Conservation (phyloP, 768 basidiomycete genomes). For the Mycena crocata region DNA sequence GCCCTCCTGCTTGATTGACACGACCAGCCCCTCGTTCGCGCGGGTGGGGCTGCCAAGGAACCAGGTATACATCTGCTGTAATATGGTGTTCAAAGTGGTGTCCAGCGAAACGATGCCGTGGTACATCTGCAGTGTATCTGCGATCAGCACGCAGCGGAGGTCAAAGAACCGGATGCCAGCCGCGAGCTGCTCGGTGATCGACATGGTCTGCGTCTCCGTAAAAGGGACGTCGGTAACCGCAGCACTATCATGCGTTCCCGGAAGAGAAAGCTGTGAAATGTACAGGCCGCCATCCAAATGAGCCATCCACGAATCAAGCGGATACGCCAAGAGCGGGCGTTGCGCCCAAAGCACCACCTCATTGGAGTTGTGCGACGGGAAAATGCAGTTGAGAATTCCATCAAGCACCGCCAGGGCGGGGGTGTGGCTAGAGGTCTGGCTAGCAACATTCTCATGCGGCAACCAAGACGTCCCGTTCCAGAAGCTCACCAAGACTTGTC, state of each 20-base stretch:
- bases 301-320: conserved; percentile 4
- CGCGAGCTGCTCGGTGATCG: conserved; percentile 9
- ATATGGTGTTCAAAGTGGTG: not conserved
- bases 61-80: conserved; percentile 5
- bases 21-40: conserved; percentile 1
- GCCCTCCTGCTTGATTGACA: conserved; percentile 13
- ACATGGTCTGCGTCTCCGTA: conserved; percentile 9
- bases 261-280: conserved; percentile 13
- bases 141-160: conserved; percentile 2
- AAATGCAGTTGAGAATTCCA: conserved; percentile 1
- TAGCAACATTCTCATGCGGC: not conserved
- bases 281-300: conserved; percentile 1
- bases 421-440: conserved; percentile 5
- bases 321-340: not conserved
- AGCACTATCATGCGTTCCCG: conserved; percentile 15
- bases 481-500: conserved; percentile 6
- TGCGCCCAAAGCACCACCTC: not conserved
- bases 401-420: conserved; percentile 8
- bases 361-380: conserved; percentile 1
- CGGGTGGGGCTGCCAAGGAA: not conserved
- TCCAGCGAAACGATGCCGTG: not conserved
- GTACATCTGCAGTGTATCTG: not conserved
- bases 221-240: conserved; percentile 1
- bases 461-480: not conserved
- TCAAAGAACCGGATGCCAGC: conserved; percentile 9